phyloP scores from a whole-genome alignment of 768 basidiomycete genomes.

The Dendrothele bispora region DNA sequence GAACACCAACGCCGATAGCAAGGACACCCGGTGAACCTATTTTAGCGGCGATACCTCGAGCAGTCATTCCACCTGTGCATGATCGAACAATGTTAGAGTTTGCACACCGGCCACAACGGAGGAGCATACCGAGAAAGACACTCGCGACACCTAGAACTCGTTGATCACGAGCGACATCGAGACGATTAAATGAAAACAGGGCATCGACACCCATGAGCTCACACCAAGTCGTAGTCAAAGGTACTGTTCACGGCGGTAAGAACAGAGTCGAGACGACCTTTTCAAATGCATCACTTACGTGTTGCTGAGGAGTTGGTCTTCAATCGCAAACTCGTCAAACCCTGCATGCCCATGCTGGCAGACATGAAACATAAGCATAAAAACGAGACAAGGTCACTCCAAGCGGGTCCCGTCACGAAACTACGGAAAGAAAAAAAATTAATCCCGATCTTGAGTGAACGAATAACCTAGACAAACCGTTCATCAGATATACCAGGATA shows the following conservation, averaged over 20 bases:
- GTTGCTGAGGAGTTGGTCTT: slow-evolving; percentile 51
- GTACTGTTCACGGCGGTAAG: slow-evolving; percentile 30
- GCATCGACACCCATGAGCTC: slow-evolving; percentile 62
- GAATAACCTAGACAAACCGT: slow-evolving; percentile 32
- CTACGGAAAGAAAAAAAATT: not conserved
- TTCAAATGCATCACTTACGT: slow-evolving; percentile 25
- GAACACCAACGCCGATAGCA: slow-evolving; percentile 43
- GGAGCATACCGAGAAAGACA: slow-evolving; percentile 45
- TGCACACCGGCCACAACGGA: not conserved
- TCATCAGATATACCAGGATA: slow-evolving; percentile 30
- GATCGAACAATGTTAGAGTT: not conserved
- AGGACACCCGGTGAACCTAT: slow-evolving; percentile 45
- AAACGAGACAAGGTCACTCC: slow-evolving; percentile 48
- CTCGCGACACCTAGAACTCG: slow-evolving; percentile 44
- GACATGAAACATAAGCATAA: slow-evolving; percentile 55
- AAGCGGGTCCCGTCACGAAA: slow-evolving; percentile 23
- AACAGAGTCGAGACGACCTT: not conserved
- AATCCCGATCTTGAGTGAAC: not conserved
- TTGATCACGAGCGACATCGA: slow-evolving; percentile 48
- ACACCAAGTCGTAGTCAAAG: slow-evolving; percentile 67
- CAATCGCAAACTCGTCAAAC: slow-evolving; percentile 61
- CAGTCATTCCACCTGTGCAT: slow-evolving; percentile 36
- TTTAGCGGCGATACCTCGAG: slow-evolving; percentile 39
- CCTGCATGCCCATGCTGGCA: slow-evolving; percentile 58
- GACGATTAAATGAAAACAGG: slow-evolving; percentile 40